Evolutionary conservation across 148 eudicot species (phyloP).

Genomic region (Mesembryanthemum crystallinum): DNA sequence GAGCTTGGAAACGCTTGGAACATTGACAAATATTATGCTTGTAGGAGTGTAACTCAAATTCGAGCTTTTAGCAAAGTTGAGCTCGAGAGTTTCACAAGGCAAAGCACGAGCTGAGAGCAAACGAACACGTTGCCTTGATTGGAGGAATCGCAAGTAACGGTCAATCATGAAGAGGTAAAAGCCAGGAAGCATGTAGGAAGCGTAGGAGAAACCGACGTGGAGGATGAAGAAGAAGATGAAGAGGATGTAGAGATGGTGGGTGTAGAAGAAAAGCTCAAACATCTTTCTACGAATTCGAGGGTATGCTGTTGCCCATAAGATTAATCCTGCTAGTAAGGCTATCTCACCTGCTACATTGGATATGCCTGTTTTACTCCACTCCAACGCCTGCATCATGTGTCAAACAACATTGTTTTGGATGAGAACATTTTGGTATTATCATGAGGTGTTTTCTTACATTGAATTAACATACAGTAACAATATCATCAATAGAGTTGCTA

Average conservation of each 20-base stretch:
- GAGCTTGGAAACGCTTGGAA: slow-evolving; percentile 72
- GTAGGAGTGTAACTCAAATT: slow-evolving; percentile 74
- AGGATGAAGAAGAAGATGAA: slow-evolving; percentile 45
- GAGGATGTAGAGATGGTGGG: slow-evolving; percentile 51
- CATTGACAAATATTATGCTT: slow-evolving; percentile 68
- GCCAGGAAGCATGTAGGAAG: slow-evolving; percentile 50
- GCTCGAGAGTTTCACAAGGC: slow-evolving; percentile 62
- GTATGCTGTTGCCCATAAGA: slow-evolving; percentile 43
- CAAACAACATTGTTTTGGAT: not conserved
- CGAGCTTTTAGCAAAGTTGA: slow-evolving; percentile 68
- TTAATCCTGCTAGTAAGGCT: slow-evolving; percentile 37
- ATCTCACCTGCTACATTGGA: slow-evolving; percentile 53
- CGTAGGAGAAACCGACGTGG: slow-evolving; percentile 45
- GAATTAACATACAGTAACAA: too few species aligned
- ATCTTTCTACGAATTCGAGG: slow-evolving; percentile 40
- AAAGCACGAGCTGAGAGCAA: slow-evolving; percentile 50
- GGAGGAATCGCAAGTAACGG: slow-evolving; percentile 49
- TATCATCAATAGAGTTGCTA: too few species aligned
- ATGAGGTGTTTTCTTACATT: too few species aligned
- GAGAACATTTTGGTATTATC: not conserved
- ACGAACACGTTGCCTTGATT: slow-evolving; percentile 41
- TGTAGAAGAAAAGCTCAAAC: slow-evolving; percentile 56
- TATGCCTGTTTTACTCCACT: slow-evolving; percentile 44
- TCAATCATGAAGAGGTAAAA: slow-evolving; percentile 52
- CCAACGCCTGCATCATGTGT: slow-evolving; percentile 30